Base-by-base conservation (phyloP, 164 flowering plant genomes). In the Liquidambar formosana region DNA sequence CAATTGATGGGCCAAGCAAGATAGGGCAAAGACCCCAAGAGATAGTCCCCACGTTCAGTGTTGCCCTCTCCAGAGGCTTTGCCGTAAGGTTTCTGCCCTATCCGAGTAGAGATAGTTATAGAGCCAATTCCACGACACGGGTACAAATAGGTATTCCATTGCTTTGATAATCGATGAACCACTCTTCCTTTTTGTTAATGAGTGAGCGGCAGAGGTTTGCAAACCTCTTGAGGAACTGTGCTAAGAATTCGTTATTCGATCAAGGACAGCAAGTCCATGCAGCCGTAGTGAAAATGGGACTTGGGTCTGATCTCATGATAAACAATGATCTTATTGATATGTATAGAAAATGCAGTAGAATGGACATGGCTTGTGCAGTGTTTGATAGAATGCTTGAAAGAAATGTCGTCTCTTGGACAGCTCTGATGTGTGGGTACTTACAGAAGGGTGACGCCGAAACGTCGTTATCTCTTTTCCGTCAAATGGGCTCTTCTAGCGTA, bases 391-490 rank as follows among this genome's bases (percentile, higher is more conserved):
- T 91, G 95, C 85, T 65, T 58, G 79, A 84, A 5, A 87, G 87
- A 77, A 88, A 91, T 73, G 92, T 88, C 5, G 96, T 93, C 43
- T 81, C 95, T 26, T 93, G 95, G 96, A 93, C 98, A 15, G 70
- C 91, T 51, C 82, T 91, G 15, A 89, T 93, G 89, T 78, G 91
- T 67, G 90, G 87, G 41, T 79, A 77, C 54, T 66, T 88, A 66
- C 79, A 71, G 46, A 65, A 74, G 63, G 89, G 90, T 19, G 67
- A 80, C 71, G 80, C 89, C 43, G 62, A 61, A 38, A 80, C 58
- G 2, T 74, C 86, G 0, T 43, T 93, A 45, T 54, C 69, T 0
- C 79, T 82, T 10, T 83, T 91, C 23, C 22, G 64, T 64, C 71
- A 70, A 52, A 91, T 89, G 95, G 77, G 81, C 13, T 22, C 4